A percentile compares a stretch with the other conserved stretches of the same genome.
Evolutionary conservation across 139 green algal species (phyloP).

Genomic region (Ulvella scutata): DNA sequence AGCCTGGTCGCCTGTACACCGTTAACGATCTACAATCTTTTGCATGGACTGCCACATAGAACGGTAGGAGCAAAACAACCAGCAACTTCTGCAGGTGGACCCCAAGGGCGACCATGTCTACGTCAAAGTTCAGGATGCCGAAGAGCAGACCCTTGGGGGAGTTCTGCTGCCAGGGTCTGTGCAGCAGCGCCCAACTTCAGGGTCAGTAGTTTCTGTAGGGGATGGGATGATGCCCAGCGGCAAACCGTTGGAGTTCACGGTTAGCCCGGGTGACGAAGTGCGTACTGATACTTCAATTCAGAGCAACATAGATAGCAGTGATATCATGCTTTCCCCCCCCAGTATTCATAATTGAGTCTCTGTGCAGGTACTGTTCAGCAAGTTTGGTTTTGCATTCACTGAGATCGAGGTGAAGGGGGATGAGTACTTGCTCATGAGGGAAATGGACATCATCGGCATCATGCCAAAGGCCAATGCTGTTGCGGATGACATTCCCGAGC

Average conservation of each 20-base stretch:
- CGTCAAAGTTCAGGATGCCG: background rate
- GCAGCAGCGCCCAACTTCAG: background rate
- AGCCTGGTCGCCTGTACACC: no score
- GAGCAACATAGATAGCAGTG: no score
- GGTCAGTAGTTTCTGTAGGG: background rate
- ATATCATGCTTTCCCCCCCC: no score
- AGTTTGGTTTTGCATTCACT: slow-evolving; percentile 85
- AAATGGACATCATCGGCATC: slow-evolving; percentile 80
- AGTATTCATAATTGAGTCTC: no score
- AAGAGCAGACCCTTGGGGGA: background rate
- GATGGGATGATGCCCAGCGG: background rate
- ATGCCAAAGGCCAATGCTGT: slow-evolving; percentile 53
- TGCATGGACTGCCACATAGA: no score
- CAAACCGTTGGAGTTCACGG: background rate
- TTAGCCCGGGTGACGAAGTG: background rate
- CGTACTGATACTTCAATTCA: background rate
- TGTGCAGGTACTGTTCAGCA: slow-evolving; percentile 76
- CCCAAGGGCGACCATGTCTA: background rate
- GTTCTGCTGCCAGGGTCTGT: background rate
- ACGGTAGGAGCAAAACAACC: no score
- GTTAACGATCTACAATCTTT: no score
- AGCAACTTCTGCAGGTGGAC: background rate
- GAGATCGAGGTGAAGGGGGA: slow-evolving; percentile 53
- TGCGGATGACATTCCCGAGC: slow-evolving; percentile 68
- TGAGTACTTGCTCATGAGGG: slow-evolving; percentile 70